Conservation (phyloP, 2,329 filamentous ascomycete genomes). For the Aureobasidium sp. region DNA sequence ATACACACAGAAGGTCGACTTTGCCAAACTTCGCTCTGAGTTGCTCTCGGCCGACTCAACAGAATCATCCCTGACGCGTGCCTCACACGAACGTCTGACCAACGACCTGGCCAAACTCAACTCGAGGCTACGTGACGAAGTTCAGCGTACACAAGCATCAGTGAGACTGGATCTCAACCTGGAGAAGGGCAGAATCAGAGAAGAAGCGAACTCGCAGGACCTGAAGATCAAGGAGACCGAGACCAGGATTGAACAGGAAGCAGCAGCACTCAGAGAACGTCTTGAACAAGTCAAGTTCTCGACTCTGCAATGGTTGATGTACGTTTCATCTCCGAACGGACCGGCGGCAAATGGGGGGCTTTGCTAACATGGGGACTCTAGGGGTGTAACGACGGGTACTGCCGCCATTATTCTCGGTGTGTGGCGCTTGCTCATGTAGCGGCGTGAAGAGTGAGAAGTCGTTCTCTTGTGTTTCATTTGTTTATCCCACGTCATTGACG, state of each 20-base stretch:
- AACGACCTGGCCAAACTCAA: slow-evolving; percentile 95
- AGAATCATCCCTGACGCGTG: slow-evolving; percentile 79
- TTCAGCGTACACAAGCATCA: slow-evolving; percentile 86
- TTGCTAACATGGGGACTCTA: slow-evolving; percentile 22
- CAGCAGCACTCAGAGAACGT: slow-evolving; percentile 80
- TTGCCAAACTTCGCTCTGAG: slow-evolving; percentile 92
- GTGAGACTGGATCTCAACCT: slow-evolving; percentile 89
- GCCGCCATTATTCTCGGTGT: slow-evolving; percentile 60
- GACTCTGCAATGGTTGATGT: slow-evolving; percentile 97
- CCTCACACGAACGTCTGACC: slow-evolving; percentile 82
- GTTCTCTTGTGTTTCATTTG: slow-evolving; percentile 4
- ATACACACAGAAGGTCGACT: slow-evolving; percentile 87
- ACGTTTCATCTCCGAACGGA: slow-evolving; percentile 39
- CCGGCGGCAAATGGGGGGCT: not conserved
- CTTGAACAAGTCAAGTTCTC: slow-evolving; percentile 97
- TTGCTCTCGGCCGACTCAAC: slow-evolving; percentile 86
- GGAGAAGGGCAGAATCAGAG: slow-evolving; percentile 91
- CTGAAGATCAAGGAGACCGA: slow-evolving; percentile 98
- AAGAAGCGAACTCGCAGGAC: slow-evolving; percentile 94
- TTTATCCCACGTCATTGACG: not conserved
- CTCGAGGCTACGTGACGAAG: slow-evolving; percentile 82
- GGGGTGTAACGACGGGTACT: slow-evolving; percentile 60
- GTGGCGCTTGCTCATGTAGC: slow-evolving; percentile 57
- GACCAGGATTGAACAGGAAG: slow-evolving; percentile 96
- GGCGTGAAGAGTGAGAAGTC: not conserved